Evolutionary conservation across 352 stramenopile genomes (phyloP), one percentile per base, ranked within the genome.

Genomic region (Phytopythium sindhum): DNA sequence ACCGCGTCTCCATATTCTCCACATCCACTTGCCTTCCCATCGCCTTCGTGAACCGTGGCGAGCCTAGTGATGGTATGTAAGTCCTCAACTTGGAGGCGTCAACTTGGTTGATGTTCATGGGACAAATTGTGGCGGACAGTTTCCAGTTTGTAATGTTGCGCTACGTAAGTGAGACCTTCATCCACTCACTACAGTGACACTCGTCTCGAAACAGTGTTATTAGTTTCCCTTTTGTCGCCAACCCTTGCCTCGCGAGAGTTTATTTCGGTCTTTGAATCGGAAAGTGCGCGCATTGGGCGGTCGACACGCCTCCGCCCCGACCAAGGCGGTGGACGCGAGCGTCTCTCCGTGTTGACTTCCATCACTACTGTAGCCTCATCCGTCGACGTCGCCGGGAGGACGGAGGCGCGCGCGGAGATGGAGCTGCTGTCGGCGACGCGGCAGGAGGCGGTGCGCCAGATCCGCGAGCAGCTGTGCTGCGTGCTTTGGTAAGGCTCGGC

Each of bases 391-490:
- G 33, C 15, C n/a, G 11, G 2, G 15, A 23, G 23, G 47, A 5
- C 14, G 47, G 11, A 17, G 24, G 23, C 14, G 15, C 12, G 12
- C 4, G 47, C 14, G 10, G 26, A 23, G 26, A 90, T 91, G 83
- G 72, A 88, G 61, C 64, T 90, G 56, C 73, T 93, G 48, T 84
- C 82, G 54, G 54, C 75, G 17, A 63, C 74, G 57, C 74, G 82
- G 26, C 72, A 74, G 21, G 79, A 88, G 50, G 81, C 80, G 2
- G 59, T 93, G n/a, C 77, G 73, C 17, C 79, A 91, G 68, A 91
- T 95, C 67, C 87, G 84, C 53, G 80, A 93, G 67, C 77, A 93
- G 66, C 80, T 95, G 33, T 75, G 74, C 57, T 95, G 87, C 58
- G 80, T 80, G 63, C 47, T 93, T 23, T 95, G 86, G 86, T 95